Evolutionary conservation across 177 flowering plant species (phyloP).

Genomic region (Tripterygium wilfordii): DNA sequence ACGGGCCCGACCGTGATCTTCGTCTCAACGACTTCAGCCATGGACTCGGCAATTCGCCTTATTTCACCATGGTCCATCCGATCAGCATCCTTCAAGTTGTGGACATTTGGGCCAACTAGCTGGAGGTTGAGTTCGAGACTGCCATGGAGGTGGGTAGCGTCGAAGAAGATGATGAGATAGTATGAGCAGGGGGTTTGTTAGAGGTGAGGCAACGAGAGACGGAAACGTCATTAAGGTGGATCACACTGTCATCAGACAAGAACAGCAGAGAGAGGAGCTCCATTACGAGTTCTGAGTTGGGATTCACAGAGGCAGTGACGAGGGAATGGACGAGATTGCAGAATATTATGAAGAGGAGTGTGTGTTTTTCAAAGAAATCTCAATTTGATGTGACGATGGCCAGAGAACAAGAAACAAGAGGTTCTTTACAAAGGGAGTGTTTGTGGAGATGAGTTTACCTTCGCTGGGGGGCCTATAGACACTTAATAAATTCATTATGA

Average conservation of each 20-base stretch:
- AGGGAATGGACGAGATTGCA: neutral
- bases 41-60: slow-evolving; percentile 63
- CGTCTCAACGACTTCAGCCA: slow-evolving; percentile 63
- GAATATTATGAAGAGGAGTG: slow-evolving; percentile 10
- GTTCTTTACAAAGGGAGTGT: too few relatives aligned
- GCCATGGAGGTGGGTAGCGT: slow-evolving; percentile 76
- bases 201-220: slow-evolving; percentile 60
- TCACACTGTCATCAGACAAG: slow-evolving; percentile 55
- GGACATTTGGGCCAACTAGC: slow-evolving; percentile 34
- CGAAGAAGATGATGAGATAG: slow-evolving; percentile 85
- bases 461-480: too few relatives aligned
- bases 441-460: too few relatives aligned
- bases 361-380: slow-evolving; percentile 12
- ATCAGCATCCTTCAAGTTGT: slow-evolving; percentile 35
- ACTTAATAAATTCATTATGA: too few relatives aligned
- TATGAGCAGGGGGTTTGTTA: slow-evolving; percentile 57
- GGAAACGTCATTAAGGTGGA: slow-evolving; percentile 66
- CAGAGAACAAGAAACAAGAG: too few relatives aligned
- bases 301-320: slow-evolving; percentile 13
- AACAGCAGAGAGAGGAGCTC: slow-evolving; percentile 72
- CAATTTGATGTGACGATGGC: too few relatives aligned
- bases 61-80: slow-evolving; percentile 65
- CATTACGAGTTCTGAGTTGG: slow-evolving; percentile 39
- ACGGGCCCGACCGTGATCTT: slow-evolving; percentile 56
- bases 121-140: slow-evolving; percentile 69